Evolutionary conservation across 2,329 filamentous ascomycete genomes (phyloP).

Genomic region (Xylaria sp.): DNA sequence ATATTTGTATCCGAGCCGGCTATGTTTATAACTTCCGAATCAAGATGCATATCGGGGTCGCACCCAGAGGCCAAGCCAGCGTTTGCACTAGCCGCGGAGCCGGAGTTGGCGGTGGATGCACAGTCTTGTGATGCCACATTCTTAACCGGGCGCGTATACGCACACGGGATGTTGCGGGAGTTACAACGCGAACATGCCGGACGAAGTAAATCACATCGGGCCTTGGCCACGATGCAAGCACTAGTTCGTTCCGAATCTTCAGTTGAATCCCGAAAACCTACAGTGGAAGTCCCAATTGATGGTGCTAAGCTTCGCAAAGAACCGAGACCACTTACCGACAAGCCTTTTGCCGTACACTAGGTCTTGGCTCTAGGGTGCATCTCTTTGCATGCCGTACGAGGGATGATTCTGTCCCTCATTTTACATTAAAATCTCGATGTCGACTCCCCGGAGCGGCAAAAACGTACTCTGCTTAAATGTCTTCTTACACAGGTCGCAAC

Average conservation of each 20-base stretch:
- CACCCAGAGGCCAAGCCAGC: neutral
- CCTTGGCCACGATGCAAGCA: conserved; percentile 45
- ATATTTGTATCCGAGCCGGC: neutral
- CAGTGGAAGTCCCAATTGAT: neutral
- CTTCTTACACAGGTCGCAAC: conserved; percentile 40
- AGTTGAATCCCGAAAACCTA: conserved; percentile 3
- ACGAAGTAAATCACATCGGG: conserved; percentile 45
- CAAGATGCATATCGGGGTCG: neutral
- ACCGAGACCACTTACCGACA: conserved; percentile 37
- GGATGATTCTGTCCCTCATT: conserved; percentile 38
- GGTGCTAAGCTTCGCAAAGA: neutral
- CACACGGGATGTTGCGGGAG: conserved; percentile 38
- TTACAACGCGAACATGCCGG: conserved; percentile 45
- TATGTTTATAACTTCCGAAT: neutral
- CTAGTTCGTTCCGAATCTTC: conserved; percentile 11
- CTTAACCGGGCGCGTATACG: conserved; percentile 36
- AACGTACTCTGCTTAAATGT: conserved; percentile 43
- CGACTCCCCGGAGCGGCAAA: neutral
- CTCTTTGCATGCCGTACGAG: conserved; percentile 42
- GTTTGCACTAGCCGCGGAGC: conserved; percentile 1
- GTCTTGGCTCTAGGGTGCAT: conserved; percentile 41
- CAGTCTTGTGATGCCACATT: neutral
- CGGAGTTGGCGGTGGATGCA: conserved; percentile 8
- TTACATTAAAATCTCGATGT: neutral
- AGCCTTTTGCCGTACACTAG: conserved; percentile 44